Conservation (phyloP, 345 rosid genomes). For the Raphanus raphanistrum region DNA sequence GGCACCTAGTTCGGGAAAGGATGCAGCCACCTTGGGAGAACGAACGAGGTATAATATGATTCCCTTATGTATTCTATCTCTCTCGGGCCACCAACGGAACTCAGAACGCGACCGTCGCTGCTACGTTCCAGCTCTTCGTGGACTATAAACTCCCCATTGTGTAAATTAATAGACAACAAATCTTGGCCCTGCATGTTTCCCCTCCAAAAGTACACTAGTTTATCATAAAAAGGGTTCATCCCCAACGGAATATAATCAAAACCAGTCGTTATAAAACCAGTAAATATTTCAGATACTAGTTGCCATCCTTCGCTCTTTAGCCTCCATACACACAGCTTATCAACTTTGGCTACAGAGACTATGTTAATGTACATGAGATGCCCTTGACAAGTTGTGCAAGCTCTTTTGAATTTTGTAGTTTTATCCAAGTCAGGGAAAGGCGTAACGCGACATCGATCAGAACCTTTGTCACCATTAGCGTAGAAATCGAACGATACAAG, state of each 20-base stretch:
- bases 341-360: background rate
- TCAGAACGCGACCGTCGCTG: background rate
- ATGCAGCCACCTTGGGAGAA: background rate
- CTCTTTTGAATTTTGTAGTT: background rate
- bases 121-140: background rate
- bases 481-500: slow-evolving; percentile 2
- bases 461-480: background rate
- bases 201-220: background rate
- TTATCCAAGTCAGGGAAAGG: slow-evolving; percentile 1
- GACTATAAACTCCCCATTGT: background rate
- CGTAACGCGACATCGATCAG: background rate
- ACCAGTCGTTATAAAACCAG: background rate
- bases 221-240: background rate
- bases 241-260: background rate
- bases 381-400: background rate
- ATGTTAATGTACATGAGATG: background rate
- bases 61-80: background rate
- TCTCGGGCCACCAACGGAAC: background rate
- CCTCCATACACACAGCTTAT: background rate
- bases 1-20: background rate
- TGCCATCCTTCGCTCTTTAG: background rate
- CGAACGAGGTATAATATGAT: background rate
- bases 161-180: background rate
- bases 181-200: background rate
- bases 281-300: background rate